Evolutionary conservation across 352 stramenopile species (phyloP).

Genomic region (Phytophthora sojae): DNA sequence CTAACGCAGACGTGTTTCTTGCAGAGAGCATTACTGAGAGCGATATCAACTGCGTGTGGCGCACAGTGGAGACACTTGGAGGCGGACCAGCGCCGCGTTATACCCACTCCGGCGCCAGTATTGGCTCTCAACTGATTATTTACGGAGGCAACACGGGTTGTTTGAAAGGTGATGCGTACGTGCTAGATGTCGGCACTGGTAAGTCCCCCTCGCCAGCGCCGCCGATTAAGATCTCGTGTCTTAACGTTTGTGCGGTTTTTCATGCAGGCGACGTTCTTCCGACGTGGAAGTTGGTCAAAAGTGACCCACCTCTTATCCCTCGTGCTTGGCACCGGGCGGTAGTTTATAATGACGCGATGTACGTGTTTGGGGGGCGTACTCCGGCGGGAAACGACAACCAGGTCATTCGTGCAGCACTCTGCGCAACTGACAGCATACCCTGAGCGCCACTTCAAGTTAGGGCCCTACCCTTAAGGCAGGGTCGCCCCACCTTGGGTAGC

Average conservation of each 20-base stretch:
- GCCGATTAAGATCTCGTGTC: background rate
- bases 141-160: slow-evolving; percentile 68
- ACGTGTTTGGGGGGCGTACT: slow-evolving; percentile 64
- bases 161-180: slow-evolving; percentile 63
- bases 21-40: slow-evolving; percentile 43
- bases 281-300: slow-evolving; percentile 59
- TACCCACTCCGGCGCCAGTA: slow-evolving; percentile 55
- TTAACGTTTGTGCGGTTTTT: background rate
- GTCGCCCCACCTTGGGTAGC: background rate
- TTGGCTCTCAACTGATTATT: slow-evolving; percentile 60
- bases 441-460: background rate
- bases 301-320: slow-evolving; percentile 43
- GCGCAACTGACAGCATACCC: background rate
- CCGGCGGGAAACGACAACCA: slow-evolving; percentile 57
- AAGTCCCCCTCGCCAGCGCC: slow-evolving; percentile 1
- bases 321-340: slow-evolving; percentile 65
- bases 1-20: slow-evolving; percentile 7
- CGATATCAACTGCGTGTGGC: slow-evolving; percentile 49
- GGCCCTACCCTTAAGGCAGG: background rate
- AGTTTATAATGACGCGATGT: slow-evolving; percentile 51
- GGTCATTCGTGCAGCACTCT: slow-evolving; percentile 40
- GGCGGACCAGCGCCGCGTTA: slow-evolving; percentile 52
- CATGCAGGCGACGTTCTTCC: slow-evolving; percentile 40
- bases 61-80: slow-evolving; percentile 48
- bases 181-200: slow-evolving; percentile 57